These are phyloP conservation scores for Jatropha curcas DNA, from an alignment of 345 rosid species.

Conservation along the genomic window DNA sequence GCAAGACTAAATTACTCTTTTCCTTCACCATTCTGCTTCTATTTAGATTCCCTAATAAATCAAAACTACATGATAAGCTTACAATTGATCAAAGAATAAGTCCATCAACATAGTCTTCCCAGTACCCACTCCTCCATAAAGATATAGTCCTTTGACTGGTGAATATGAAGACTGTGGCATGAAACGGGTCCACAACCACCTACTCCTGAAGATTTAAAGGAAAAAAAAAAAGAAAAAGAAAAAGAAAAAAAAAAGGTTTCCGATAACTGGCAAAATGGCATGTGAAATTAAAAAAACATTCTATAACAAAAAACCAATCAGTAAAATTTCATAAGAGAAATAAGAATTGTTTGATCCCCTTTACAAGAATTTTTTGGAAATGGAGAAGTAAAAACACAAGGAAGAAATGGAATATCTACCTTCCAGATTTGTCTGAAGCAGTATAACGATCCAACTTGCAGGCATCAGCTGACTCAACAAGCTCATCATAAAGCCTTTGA, in stretches of 20 bases:
- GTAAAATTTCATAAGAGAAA: neutral
- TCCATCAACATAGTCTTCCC: conserved; percentile 99
- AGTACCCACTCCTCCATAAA: conserved; percentile 97
- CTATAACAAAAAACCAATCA: neutral
- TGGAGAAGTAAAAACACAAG: conserved; percentile 3
- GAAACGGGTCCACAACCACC: conserved; percentile 95
- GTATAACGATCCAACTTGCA: conserved; percentile 89
- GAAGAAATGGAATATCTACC: conserved; percentile 41
- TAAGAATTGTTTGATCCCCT: conserved; percentile 1
- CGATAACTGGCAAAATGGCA: conserved; percentile 4
- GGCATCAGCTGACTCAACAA: conserved; percentile 73
- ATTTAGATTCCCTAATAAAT: conserved; percentile 1
- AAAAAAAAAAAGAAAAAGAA: neutral
- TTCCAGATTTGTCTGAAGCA: conserved; percentile 71
- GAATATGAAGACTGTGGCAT: conserved; percentile 71
- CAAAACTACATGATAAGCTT: conserved; percentile 32
- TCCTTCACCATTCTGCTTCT: neutral
- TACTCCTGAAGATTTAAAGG: conserved; percentile 55
- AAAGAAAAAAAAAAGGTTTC: neutral
- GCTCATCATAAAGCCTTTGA: conserved; percentile 85
- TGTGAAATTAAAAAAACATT: neutral
- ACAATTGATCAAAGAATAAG: conserved; percentile 81
- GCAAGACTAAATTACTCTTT: neutral
- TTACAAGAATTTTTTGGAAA: neutral
- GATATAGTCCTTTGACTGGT: conserved; percentile 88